Conservation (phyloP, 768 basidiomycete species). For the Rhizopogon vinicolor region DNA sequence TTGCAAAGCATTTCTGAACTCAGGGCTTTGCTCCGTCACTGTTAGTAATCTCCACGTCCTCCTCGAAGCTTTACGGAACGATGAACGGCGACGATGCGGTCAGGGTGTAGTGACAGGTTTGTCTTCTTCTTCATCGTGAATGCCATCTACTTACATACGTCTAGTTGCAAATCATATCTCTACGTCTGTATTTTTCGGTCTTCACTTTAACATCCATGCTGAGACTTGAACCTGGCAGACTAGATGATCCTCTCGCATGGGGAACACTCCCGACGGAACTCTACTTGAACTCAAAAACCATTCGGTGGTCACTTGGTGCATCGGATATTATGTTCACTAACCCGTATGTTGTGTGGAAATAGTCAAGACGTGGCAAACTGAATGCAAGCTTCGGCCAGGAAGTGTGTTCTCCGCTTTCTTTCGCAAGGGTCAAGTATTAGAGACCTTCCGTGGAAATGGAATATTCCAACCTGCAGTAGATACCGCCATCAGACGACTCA, state of each 20-base stretch:
- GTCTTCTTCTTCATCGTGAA: slow-evolving; percentile 16
- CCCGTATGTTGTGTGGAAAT: slow-evolving; percentile 48
- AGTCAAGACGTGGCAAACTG: slow-evolving; percentile 4
- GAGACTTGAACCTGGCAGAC: slow-evolving; percentile 33
- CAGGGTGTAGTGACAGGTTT: slow-evolving; percentile 73
- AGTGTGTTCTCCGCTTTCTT: slow-evolving; percentile 86
- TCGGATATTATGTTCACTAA: slow-evolving; percentile 95
- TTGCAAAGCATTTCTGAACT: slow-evolving; percentile 73
- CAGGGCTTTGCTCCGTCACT: slow-evolving; percentile 60
- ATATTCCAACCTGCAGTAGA: slow-evolving; percentile 87
- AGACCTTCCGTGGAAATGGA: slow-evolving; percentile 88
- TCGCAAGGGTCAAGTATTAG: slow-evolving; percentile 82
- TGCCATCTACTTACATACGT: slow-evolving; percentile 4
- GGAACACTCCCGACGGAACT: slow-evolving; percentile 67
- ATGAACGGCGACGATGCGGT: slow-evolving; percentile 36
- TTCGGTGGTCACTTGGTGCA: slow-evolving; percentile 90
- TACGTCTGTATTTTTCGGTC: slow-evolving; percentile 49
- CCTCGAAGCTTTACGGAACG: slow-evolving; percentile 50
- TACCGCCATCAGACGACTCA: slow-evolving; percentile 72
- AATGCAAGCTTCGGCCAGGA: slow-evolving; percentile 27
- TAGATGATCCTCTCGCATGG: slow-evolving; percentile 88
- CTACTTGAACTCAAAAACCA: slow-evolving; percentile 55
- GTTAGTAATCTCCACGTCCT: slow-evolving; percentile 70
- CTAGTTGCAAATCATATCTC: slow-evolving; percentile 93
- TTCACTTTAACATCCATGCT: neutral